Conservation (phyloP, 1,284 basidiomycete genomes). For the Apiotrichum laibachii region DNA sequence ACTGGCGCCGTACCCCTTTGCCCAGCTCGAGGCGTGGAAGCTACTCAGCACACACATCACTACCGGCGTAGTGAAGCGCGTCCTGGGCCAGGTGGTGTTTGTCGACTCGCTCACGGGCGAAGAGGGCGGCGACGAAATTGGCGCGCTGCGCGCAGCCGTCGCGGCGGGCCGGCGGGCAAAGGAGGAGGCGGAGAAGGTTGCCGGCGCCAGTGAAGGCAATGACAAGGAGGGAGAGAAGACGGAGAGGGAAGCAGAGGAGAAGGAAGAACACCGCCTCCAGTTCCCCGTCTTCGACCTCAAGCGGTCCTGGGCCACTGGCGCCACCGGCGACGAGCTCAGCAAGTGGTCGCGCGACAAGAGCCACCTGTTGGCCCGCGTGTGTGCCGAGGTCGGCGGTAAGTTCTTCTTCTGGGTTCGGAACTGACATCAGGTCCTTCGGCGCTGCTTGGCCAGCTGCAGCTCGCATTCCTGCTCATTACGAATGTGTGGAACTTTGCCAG, state of each 20-base stretch:
- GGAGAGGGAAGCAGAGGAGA: not conserved
- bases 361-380: constrained; percentile 44
- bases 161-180: not conserved
- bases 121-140: constrained; percentile 33
- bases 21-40: constrained; percentile 42
- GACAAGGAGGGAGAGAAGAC: not conserved
- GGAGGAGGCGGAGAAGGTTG: not conserved
- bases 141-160: not conserved
- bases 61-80: constrained; percentile 29
- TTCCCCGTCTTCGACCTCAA: constrained; percentile 49
- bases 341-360: constrained; percentile 52
- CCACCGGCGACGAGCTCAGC: constrained; percentile 50
- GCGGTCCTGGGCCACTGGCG: constrained; percentile 50
- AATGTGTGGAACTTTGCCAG: constrained; percentile 51
- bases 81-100: constrained; percentile 23
- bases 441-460: constrained; percentile 50
- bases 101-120: constrained; percentile 43
- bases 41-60: constrained; percentile 34
- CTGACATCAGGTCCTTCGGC: constrained; percentile 38
- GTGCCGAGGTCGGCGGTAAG: constrained; percentile 43
- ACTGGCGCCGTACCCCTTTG: constrained; percentile 52
- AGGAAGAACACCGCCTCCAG: not conserved
- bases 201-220: constrained; percentile 11
- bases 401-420: not conserved
- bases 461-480: constrained; percentile 51